Evolutionary conservation across 2,329 filamentous ascomycete genomes (phyloP).

Genomic region (Onygena corvina): DNA sequence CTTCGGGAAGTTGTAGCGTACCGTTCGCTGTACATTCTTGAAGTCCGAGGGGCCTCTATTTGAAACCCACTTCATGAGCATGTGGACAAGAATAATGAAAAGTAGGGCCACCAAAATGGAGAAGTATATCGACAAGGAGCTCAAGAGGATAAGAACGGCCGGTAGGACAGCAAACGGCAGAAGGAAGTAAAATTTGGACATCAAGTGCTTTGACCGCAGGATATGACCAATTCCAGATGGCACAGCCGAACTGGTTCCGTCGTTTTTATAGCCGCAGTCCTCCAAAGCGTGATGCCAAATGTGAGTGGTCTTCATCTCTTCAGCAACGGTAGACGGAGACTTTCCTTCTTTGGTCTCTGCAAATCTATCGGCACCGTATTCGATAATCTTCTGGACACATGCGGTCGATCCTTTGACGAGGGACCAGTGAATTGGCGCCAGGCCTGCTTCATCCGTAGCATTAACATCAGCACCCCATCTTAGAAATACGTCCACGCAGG

Average conservation of each 20-base stretch:
- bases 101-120: conserved; percentile 60
- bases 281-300: conserved; percentile 73
- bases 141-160: conserved; percentile 57
- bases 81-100: conserved; percentile 57
- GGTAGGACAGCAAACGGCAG: conserved; percentile 73
- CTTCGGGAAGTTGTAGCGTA: conserved; percentile 33
- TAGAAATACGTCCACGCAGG: conserved; percentile 81
- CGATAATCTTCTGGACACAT: conserved; percentile 85
- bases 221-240: conserved; percentile 64
- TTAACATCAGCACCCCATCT: conserved; percentile 94
- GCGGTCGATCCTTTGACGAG: conserved; percentile 82
- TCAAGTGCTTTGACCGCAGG: conserved; percentile 62
- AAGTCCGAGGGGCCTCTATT: conserved; percentile 78
- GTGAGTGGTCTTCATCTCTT: conserved; percentile 74
- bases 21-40: conserved; percentile 79
- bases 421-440: conserved; percentile 92
- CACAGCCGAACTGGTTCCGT: conserved; percentile 57
- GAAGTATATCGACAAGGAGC: conserved; percentile 59
- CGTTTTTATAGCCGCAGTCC: conserved; percentile 71
- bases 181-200: conserved; percentile 77
- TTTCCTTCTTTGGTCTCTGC: conserved; percentile 82
- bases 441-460: conserved; percentile 78
- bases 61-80: conserved; percentile 62
- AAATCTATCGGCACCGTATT: conserved; percentile 90
- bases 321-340: conserved; percentile 71